phyloP scores from a whole-genome alignment of 1,284 basidiomycete species.

The Lignosus rhinocerotis region DNA sequence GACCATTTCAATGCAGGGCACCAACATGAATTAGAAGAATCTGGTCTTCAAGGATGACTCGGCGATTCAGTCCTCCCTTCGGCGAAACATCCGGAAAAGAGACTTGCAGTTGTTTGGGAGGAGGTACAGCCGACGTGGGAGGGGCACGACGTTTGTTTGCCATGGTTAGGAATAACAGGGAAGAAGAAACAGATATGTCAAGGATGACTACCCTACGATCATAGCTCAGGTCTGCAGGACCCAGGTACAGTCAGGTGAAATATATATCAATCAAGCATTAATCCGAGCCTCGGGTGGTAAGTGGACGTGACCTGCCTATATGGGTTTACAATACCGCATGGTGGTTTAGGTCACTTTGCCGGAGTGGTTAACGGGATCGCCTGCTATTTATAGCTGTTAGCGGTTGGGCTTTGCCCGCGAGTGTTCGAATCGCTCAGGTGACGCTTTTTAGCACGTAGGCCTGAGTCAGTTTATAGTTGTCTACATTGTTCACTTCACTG shows the following conservation, averaged over 20 bases:
- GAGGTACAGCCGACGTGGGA: background rate
- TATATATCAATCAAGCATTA: too few relatives aligned
- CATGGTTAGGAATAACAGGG: slow-evolving; percentile 7
- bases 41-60: slow-evolving; percentile 59
- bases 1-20: background rate
- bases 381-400: slow-evolving; percentile 56
- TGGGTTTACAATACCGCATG: too few relatives aligned
- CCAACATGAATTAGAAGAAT: slow-evolving; percentile 65
- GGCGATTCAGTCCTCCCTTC: slow-evolving; percentile 48
- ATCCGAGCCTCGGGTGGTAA: too few relatives aligned
- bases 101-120: slow-evolving; percentile 3
- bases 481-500: too few relatives aligned
- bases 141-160: slow-evolving; percentile 17
- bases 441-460: too few relatives aligned
- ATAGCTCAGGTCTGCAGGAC: too few relatives aligned
- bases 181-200: too few relatives aligned
- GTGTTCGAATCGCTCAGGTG: slow-evolving; percentile 89
- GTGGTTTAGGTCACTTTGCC: slow-evolving; percentile 76
- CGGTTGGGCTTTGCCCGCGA: slow-evolving; percentile 63
- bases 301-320: too few relatives aligned
- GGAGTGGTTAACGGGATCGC: slow-evolving; percentile 93
- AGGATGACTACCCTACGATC: too few relatives aligned
- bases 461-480: too few relatives aligned
- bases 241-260: too few relatives aligned
- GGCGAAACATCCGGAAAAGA: slow-evolving; percentile 35